A percentile compares a stretch with the other conserved stretches of the same genome.
Conservation (phyloP, 2,329 filamentous ascomycete genomes). For the Trichoderma sp. region DNA sequence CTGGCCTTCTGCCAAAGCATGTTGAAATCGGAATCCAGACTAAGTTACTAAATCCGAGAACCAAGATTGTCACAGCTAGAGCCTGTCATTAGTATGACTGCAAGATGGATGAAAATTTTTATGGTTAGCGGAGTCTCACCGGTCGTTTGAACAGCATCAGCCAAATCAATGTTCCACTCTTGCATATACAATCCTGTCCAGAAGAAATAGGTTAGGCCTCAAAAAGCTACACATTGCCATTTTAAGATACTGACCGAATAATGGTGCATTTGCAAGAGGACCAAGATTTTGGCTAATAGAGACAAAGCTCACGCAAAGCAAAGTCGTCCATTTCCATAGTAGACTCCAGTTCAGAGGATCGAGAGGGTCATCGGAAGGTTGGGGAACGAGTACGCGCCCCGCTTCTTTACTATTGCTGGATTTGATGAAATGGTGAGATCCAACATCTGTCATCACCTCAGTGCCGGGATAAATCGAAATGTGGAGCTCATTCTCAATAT, state of each 20-base stretch:
- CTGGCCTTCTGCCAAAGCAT: slow-evolving; percentile 18
- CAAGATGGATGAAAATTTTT: not conserved
- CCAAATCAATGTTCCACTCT: slow-evolving; percentile 18
- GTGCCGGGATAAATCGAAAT: slow-evolving; percentile 17
- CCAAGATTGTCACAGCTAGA: not conserved
- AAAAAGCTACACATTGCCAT: not conserved
- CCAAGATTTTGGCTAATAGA: slow-evolving; percentile 20
- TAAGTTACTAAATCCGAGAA: slow-evolving; percentile 18
- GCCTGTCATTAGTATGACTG: not conserved
- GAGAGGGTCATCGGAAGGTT: slow-evolving; percentile 14
- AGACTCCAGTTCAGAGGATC: slow-evolving; percentile 15
- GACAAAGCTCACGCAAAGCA: slow-evolving; percentile 11
- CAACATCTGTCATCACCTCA: slow-evolving; percentile 22
- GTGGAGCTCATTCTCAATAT: slow-evolving; percentile 25
- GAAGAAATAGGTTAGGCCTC: not conserved
- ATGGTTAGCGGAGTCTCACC: not conserved
- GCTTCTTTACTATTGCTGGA: not conserved
- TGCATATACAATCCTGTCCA: slow-evolving; percentile 16
- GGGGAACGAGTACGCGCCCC: slow-evolving; percentile 19
- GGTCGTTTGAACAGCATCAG: slow-evolving; percentile 17
- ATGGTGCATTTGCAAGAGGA: slow-evolving; percentile 12
- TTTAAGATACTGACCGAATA: slow-evolving; percentile 2
- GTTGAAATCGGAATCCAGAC: slow-evolving; percentile 20
- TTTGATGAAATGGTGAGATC: slow-evolving; percentile 19
- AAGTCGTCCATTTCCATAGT: slow-evolving; percentile 6